phyloP scores from a whole-genome alignment of 179 eudicot species.

The Spinacia oleracea region DNA sequence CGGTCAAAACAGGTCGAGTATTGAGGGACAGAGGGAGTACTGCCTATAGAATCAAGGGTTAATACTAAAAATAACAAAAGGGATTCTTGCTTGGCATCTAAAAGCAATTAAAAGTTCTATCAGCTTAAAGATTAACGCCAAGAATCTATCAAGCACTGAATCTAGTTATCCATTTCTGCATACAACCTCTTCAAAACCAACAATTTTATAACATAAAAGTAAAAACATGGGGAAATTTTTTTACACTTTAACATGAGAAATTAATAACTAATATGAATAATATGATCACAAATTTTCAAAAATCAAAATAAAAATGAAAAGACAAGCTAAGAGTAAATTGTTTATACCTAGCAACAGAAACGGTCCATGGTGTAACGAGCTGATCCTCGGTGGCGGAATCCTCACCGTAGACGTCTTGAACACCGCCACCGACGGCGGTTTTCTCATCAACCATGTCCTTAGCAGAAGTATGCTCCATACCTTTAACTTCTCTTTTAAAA shows the following conservation, averaged over 20 bases:
- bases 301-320: neutral
- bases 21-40: too few relatives aligned
- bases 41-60: neutral
- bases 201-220: too few relatives aligned
- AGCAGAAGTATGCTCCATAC: conserved; percentile 40
- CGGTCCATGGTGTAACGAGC: conserved; percentile 73
- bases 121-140: conserved; percentile 25
- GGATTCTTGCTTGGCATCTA: conserved; percentile 21
- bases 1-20: too few relatives aligned
- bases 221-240: too few relatives aligned
- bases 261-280: neutral
- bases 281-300: neutral
- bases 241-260: neutral
- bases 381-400: conserved; percentile 78
- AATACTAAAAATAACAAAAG: neutral
- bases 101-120: conserved; percentile 4
- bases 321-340: neutral
- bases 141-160: conserved; percentile 11
- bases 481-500: neutral
- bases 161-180: conserved; percentile 2
- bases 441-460: conserved; percentile 37
- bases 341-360: conserved; percentile 66
- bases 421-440: conserved; percentile 57
- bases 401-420: conserved; percentile 69
- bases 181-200: neutral